A percentile compares a stretch with the other conserved stretches of the same genome.
Conservation (phyloP, 192 early-diverging fungal genomes). For the Dissophora ornata region DNA sequence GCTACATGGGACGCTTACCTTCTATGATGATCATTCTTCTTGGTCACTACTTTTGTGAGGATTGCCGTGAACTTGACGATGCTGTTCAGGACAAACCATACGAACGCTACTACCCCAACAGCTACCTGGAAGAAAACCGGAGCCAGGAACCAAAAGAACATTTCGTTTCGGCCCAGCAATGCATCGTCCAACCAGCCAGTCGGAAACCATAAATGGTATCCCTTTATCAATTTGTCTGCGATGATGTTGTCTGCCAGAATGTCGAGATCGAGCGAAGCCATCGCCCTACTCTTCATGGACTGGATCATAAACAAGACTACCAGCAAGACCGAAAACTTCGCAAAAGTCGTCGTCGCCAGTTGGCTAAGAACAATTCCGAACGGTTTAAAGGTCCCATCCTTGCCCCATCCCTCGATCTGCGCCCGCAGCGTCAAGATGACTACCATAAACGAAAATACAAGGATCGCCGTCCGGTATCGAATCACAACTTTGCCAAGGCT, state of each 20-base stretch:
- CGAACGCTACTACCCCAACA: constrained; percentile 54
- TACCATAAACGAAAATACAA: constrained; percentile 75
- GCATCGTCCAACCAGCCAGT: constrained; percentile 46
- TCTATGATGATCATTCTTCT: no score
- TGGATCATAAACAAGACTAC: constrained; percentile 53
- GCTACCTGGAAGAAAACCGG: constrained; percentile 58
- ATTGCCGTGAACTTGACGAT: constrained; percentile 31
- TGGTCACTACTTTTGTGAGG: neutral
- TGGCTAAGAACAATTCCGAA: constrained; percentile 18
- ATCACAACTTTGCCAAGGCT: constrained; percentile 75
- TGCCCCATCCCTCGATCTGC: constrained; percentile 57
- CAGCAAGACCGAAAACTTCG: constrained; percentile 46
- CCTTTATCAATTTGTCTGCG: no score
- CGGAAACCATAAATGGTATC: neutral
- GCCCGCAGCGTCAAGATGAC: constrained; percentile 64
- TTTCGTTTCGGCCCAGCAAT: constrained; percentile 59
- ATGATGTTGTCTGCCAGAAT: no score
- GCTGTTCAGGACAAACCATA: constrained; percentile 47
- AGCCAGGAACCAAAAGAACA: constrained; percentile 67
- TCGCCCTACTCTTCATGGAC: constrained; percentile 16
- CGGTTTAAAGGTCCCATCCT: constrained; percentile 14
- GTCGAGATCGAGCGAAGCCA: constrained; percentile 11
- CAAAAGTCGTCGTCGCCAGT: constrained; percentile 36
- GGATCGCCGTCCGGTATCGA: constrained; percentile 75
- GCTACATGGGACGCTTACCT: no score